A percentile compares a stretch with the other conserved stretches of the same genome.
Evolutionary conservation across 2,329 filamentous ascomycete species (phyloP).

Genomic region (Chaetoscypha palmicola): DNA sequence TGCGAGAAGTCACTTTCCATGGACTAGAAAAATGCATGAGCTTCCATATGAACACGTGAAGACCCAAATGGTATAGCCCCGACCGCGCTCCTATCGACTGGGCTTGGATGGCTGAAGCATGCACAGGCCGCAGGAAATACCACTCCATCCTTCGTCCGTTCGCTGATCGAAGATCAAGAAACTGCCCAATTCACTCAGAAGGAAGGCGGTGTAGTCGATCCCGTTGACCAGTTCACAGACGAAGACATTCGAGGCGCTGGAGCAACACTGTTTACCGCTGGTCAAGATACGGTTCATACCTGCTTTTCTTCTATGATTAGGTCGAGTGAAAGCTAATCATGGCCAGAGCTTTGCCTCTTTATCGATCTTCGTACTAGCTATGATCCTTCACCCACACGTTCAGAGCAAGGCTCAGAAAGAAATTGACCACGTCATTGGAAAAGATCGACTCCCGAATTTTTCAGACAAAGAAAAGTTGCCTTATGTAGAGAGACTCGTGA

Average conservation of each 20-base stretch:
- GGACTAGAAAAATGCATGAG: constrained; percentile 36
- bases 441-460: constrained; percentile 38
- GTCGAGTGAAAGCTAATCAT: neutral
- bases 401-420: constrained; percentile 41
- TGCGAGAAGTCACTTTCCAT: constrained; percentile 17
- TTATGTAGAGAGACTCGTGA: constrained; percentile 38
- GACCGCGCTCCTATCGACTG: neutral
- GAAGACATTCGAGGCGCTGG: constrained; percentile 39
- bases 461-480: constrained; percentile 37
- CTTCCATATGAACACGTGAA: constrained; percentile 31
- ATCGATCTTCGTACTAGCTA: constrained; percentile 33
- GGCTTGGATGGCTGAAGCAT: neutral
- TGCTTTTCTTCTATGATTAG: neutral
- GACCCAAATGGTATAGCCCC: constrained; percentile 2
- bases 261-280: constrained; percentile 41
- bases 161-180: neutral
- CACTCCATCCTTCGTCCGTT: constrained; percentile 2
- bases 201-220: constrained; percentile 30
- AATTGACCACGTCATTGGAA: constrained; percentile 41
- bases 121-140: constrained; percentile 4
- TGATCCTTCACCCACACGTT: constrained; percentile 36
- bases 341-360: neutral
- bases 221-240: constrained; percentile 5
- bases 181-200: too few relatives aligned
- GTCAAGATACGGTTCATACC: constrained; percentile 18